Evolutionary conservation across 805 yeast genomes (phyloP).

Genomic region (Blastobotrys americana): DNA sequence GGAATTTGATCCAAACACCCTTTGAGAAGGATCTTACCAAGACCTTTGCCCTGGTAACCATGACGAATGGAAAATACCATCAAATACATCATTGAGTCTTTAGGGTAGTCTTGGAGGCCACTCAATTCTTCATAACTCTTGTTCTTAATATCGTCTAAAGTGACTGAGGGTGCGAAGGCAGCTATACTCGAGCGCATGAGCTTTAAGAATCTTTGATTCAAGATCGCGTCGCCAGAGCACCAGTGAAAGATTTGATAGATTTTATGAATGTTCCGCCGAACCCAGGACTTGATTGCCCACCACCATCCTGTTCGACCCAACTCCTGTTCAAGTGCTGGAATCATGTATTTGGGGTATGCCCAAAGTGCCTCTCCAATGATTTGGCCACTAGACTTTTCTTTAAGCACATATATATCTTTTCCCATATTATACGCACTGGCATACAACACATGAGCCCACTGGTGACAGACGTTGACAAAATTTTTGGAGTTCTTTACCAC

Average conservation of each 20-base stretch:
- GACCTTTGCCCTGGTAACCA: too few relatives aligned
- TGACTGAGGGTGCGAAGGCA: background rate
- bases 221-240: background rate
- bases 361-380: background rate
- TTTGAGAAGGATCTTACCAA: too few relatives aligned
- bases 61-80: too few relatives aligned
- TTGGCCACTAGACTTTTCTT: background rate
- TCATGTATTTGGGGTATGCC: constrained; percentile 1
- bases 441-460: too few relatives aligned
- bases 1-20: too few relatives aligned
- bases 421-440: too few relatives aligned
- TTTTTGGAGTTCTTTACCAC: too few relatives aligned
- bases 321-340: constrained; percentile 1
- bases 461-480: too few relatives aligned
- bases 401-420: too few relatives aligned
- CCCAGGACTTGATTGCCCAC: background rate
- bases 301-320: constrained; percentile 3
- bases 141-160: background rate
- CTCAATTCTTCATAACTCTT: too few relatives aligned
- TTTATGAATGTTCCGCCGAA: background rate
- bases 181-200: background rate
- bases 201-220: background rate
- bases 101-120: too few relatives aligned
- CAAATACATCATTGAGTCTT: too few relatives aligned
- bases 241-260: background rate